Evolutionary conservation across 208 protist genomes (phyloP), one percentile per base, ranked within the genome.

Genomic region (Leishmania tropica): DNA sequence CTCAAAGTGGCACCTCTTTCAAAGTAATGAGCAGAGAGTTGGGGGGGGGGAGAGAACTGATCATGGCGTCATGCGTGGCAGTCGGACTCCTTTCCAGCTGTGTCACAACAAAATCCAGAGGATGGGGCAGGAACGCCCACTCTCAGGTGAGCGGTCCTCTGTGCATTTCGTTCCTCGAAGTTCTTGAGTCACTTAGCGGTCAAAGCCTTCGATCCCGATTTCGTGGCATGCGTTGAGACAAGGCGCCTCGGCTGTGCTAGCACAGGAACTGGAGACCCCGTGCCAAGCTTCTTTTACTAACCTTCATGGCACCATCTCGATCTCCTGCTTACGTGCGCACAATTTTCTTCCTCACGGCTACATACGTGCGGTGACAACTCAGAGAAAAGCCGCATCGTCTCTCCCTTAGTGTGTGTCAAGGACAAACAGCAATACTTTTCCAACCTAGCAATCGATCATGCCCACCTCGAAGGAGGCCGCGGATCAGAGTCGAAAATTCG

Each of bases 401-500:
- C 21, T 51, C 45, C 68, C 0, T 42, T 53, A 53, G 42, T 24
- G 11, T 19, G 6, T n/a, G 2, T n/a, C 65, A 47, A 47, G 24
- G 11, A 51, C 37, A 35, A 4, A 21, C 3, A 73, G 21, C 11
- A 35, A 73, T 51, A 19, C 24, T 53, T 53, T 73, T 53, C 7
- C 13, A 76, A 73, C 80, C 13, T 84, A 54, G 54, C 79, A 79
- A 11, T 42, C n/a, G 51, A 53, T 35, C 28, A 79, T 81, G 82
- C 31, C 85, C 53, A 51, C 58, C 0, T 42, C 78, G 42, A 81
- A 83, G 71, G 45, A 7, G 1, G 10, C 13, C 2, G 56, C 62
- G 1, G 87, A 89, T 53, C 84, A 90, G 54, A 81, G 40, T 5
- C 78, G 90, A 21, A 86, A 80, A 31, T 89, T 88, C 81, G 93